Base-by-base conservation (phyloP, 169 alveolate species). In the Eimeria acervulina region DNA sequence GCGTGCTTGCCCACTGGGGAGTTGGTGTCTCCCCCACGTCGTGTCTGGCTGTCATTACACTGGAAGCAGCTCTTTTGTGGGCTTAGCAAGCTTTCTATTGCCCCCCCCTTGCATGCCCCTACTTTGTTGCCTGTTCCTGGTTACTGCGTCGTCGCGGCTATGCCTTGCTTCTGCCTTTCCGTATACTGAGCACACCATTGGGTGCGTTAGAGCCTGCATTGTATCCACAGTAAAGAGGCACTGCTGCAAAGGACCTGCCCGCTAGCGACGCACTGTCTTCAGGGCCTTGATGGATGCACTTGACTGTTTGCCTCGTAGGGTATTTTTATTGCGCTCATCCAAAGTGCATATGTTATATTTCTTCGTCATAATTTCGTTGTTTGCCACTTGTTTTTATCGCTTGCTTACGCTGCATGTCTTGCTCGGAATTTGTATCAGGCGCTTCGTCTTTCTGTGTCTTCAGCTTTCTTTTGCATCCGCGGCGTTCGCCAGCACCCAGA, bases 391-490 rank as follows among this genome's bases (percentile, higher is more conserved):
- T 78, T 28, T 33, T 31, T 33, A n/a, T 92, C 19, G 28, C 59
- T 28, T 59, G 83, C 51, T 55, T 92, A 13, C 83, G 19, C 61
- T 92, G 81, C 95, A 74, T 63, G 40, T 40, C 23, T 26, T 28
- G 33, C 26, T 10, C 78, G 91, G 91, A 52, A 44, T 55, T 92
- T 78, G 61, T 12, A 26, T 70, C 72, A 36, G 26, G 47, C 19
- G 59, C 92, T 31, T 3, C 31, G 17, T 92, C 59, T 44, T 51
- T 74, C 68, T 31, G 44, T 70, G 95, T 78, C 81, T 23, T 63
- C 52, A 81, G 90, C 90, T 81, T 21, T 42, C 61, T 23, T 26
- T 81, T 28, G 72, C 90, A 12, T 81, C 90, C 13, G 90, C 70
- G 90, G 66, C 36, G 26, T 81, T 81, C 70, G n/a, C 70, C 44